Evolutionary conservation across 108 stramenopile genomes (phyloP).

Genomic region (Cyclotella kingstonii): DNA sequence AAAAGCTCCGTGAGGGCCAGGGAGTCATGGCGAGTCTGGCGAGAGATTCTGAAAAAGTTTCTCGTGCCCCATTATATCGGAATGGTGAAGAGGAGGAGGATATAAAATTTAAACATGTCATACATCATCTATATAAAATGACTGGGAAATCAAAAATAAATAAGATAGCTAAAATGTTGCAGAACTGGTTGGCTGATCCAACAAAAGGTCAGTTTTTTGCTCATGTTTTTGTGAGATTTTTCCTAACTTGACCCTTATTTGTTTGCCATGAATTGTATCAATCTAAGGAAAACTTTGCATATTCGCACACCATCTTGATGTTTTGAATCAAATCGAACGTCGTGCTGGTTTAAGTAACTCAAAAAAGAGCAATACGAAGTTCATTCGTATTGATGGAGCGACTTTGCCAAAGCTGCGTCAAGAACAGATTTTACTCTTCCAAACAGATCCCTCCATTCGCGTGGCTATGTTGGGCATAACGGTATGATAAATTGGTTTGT

Average conservation of each 20-base stretch:
- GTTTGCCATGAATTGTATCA: neutral
- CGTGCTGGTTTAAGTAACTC: conserved; percentile 49
- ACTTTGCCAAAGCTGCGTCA: conserved; percentile 87
- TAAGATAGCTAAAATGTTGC: conserved; percentile 61
- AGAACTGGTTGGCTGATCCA: conserved; percentile 69
- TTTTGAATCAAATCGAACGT: conserved; percentile 78
- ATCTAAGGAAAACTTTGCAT: conserved; percentile 87
- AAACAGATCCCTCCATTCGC: conserved; percentile 78
- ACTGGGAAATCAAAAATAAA: conserved; percentile 86
- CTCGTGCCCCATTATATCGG: neutral
- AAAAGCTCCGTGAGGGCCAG: conserved; percentile 57
- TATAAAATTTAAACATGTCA: conserved; percentile 57
- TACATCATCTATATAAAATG: conserved; percentile 81
- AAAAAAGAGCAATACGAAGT: conserved; percentile 36
- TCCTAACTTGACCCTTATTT: neutral
- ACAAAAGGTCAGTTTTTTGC: conserved; percentile 19
- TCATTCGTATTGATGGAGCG: conserved; percentile 94
- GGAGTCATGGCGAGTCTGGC: conserved; percentile 79
- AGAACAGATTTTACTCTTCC: conserved; percentile 88
- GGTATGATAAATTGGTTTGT: neutral
- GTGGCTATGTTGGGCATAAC: conserved; percentile 94
- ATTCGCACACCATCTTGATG: conserved; percentile 94
- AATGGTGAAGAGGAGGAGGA: conserved; percentile 24
- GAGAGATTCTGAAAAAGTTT: too few relatives aligned
- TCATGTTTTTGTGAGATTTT: neutral